Percentiles rank a stretch among this genome's conserved stretches.
Evolutionary conservation across 108 stramenopile species (phyloP).

Genomic region (Nitzschia sp.): DNA sequence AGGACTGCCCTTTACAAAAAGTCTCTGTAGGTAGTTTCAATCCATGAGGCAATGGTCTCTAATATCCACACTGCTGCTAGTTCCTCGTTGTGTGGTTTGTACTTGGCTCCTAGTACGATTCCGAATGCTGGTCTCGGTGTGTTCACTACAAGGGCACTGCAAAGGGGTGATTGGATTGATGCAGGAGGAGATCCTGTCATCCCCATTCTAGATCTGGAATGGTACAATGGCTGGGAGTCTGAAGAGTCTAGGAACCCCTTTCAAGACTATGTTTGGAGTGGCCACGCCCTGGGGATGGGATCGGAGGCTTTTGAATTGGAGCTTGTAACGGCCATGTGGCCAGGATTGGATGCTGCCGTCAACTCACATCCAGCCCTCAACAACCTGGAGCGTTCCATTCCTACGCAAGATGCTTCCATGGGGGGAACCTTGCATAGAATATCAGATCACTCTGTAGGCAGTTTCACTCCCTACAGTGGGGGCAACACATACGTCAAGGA

Average conservation of each 20-base stretch:
- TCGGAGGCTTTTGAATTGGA: constrained; percentile 2
- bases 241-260: constrained; percentile 35
- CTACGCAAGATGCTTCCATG: constrained; percentile 11
- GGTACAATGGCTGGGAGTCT: constrained; percentile 38
- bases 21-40: too few species aligned
- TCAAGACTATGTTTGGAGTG: constrained; percentile 53
- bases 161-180: constrained; percentile 37
- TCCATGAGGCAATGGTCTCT: too few species aligned
- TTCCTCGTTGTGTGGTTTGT: constrained; percentile 41
- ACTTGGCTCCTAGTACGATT: constrained; percentile 68
- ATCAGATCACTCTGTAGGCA: constrained; percentile 37
- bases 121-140: constrained; percentile 67
- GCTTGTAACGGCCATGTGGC: constrained; percentile 28
- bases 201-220: constrained; percentile 50
- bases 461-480: constrained; percentile 42
- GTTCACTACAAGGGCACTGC: constrained; percentile 42
- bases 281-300: constrained; percentile 31
- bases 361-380: constrained; percentile 40
- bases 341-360: constrained; percentile 47
- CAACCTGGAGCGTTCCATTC: constrained; percentile 31
- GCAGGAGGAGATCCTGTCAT: constrained; percentile 45
- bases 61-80: background rate
- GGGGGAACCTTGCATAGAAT: constrained; percentile 41
- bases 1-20: too few species aligned
- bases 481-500: constrained; percentile 21